A percentile compares a stretch with the other conserved stretches of the same genome.
Conservation (phyloP, 108 stramenopile species). For the Poteriospumella lacustris region DNA sequence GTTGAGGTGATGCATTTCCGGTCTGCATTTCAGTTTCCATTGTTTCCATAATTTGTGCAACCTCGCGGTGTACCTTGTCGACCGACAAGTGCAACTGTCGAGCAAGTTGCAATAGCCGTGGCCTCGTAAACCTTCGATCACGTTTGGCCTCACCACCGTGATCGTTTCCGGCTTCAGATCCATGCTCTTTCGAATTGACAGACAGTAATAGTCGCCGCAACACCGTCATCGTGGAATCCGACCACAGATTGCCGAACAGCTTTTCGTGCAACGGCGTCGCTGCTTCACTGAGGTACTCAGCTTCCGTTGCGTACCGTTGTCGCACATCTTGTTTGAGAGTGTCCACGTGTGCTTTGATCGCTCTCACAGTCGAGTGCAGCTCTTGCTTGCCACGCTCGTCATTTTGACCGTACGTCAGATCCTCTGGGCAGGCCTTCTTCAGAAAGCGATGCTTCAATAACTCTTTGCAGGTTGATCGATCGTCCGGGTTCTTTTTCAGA, state of each 20-base stretch:
- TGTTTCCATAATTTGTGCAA: no score
- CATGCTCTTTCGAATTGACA: neutral
- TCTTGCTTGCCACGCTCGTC: neutral
- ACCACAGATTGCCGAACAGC: neutral
- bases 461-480: slow-evolving; percentile 45
- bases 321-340: neutral
- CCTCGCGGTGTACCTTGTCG: no score
- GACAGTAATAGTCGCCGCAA: neutral
- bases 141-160: neutral
- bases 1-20: no score
- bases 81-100: neutral
- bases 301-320: neutral
- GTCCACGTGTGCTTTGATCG: neutral
- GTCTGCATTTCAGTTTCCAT: no score
- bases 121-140: neutral
- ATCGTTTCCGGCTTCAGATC: neutral
- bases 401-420: slow-evolving; percentile 2
- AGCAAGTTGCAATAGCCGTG: neutral
- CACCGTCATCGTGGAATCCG: neutral
- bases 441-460: slow-evolving; percentile 51
- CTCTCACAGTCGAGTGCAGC: neutral
- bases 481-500: slow-evolving; percentile 39
- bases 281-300: neutral
- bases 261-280: neutral
- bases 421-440: neutral